Conservation (phyloP, 768 basidiomycete species). For the Mrakia frigida region DNA sequence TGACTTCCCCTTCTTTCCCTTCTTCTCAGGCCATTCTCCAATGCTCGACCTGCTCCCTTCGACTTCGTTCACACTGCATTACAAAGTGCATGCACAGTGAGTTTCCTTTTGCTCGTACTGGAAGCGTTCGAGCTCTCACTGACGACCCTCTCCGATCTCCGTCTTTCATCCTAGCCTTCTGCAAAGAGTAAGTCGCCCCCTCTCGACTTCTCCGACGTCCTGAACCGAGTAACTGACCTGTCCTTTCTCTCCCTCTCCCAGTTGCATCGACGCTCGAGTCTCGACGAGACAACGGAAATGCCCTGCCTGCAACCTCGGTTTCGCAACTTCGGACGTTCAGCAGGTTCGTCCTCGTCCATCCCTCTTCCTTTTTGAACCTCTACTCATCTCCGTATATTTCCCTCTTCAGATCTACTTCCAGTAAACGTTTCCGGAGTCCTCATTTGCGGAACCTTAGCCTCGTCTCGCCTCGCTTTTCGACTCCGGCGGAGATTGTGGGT, state of each 20-base stretch:
- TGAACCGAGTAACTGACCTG: neutral
- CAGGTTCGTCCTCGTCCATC: slow-evolving; percentile 46
- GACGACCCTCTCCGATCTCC: neutral
- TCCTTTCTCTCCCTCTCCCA: neutral
- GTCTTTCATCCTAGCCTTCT: slow-evolving; percentile 57
- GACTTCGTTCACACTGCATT: slow-evolving; percentile 72
- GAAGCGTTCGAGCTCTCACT: slow-evolving; percentile 51
- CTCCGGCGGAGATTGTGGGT: neutral
- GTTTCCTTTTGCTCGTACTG: slow-evolving; percentile 43
- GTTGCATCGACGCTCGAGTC: slow-evolving; percentile 76
- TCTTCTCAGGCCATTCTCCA: slow-evolving; percentile 64
- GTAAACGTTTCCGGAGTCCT: neutral
- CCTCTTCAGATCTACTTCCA: slow-evolving; percentile 14
- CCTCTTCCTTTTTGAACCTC: neutral
- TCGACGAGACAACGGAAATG: slow-evolving; percentile 88
- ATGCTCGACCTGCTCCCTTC: slow-evolving; percentile 78
- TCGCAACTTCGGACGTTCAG: slow-evolving; percentile 79
- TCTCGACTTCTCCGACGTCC: neutral
- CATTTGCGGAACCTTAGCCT: too few species aligned
- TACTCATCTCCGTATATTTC: neutral
- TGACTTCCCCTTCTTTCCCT: neutral
- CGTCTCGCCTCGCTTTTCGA: neutral
- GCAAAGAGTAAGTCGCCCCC: slow-evolving; percentile 37
- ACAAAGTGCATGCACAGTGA: slow-evolving; percentile 88
- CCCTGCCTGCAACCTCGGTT: slow-evolving; percentile 75